phyloP scores from a whole-genome alignment of 495 filamentous ascomycete genomes.

The Aspergillus coremiiformis region DNA sequence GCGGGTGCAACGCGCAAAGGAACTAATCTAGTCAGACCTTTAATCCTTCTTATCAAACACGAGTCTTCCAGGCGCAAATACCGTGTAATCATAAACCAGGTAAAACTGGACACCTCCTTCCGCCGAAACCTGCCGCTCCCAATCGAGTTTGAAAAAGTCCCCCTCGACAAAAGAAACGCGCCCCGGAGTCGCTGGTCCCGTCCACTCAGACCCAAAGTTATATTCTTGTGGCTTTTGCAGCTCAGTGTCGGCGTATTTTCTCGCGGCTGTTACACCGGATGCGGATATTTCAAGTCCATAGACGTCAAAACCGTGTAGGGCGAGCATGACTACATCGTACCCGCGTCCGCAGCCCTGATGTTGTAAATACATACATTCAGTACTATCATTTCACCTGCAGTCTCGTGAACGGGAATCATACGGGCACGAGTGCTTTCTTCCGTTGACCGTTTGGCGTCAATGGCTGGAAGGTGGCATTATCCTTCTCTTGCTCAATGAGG shows the following conservation, averaged over 20 bases:
- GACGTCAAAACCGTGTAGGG: constrained; percentile 25
- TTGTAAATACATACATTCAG: not conserved
- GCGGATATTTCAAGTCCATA: constrained; percentile 24
- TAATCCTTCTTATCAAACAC: not conserved
- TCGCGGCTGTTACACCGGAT: constrained; percentile 15
- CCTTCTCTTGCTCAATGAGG: constrained; percentile 26
- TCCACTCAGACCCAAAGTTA: constrained; percentile 12
- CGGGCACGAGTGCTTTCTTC: constrained; percentile 36
- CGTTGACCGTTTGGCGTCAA: constrained; percentile 12
- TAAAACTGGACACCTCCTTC: constrained; percentile 47
- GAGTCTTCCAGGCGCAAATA: constrained; percentile 24
- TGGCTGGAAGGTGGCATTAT: constrained; percentile 14
- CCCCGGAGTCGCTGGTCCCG: constrained; percentile 1
- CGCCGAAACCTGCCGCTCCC: constrained; percentile 20
- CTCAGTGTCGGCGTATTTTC: constrained; percentile 13
- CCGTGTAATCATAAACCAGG: constrained; percentile 72
- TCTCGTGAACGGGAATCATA: constrained; percentile 5
- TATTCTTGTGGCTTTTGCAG: constrained; percentile 8
- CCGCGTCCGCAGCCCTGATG: constrained; percentile 23
- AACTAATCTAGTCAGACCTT: constrained; percentile 17
- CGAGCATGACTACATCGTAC: constrained; percentile 27
- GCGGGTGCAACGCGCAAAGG: constrained; percentile 35
- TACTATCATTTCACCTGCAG: not conserved
- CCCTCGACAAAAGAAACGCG: constrained; percentile 46
- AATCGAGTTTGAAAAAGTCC: constrained; percentile 58